Evolutionary conservation across 345 rosid species (phyloP).

Genomic region (Gossypium anomalum): DNA sequence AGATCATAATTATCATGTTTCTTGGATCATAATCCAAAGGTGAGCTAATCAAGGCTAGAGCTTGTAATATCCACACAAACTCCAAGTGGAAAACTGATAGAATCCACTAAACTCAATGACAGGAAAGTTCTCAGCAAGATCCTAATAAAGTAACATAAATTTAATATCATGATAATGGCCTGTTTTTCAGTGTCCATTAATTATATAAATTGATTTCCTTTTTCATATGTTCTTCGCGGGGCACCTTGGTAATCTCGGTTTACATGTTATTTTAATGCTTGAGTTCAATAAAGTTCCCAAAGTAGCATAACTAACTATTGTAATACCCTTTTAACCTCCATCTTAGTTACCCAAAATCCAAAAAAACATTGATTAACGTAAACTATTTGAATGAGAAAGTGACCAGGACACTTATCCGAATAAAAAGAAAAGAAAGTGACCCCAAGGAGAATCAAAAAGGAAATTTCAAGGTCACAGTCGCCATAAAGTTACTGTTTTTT

Average conservation of each 20-base stretch:
- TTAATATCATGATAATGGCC: neutral
- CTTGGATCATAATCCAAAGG: neutral
- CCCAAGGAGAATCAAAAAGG: neutral
- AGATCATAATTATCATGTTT: neutral
- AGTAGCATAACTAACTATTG: neutral
- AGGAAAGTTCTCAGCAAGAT: conserved; percentile 2
- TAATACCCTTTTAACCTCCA: neutral
- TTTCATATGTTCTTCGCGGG: neutral
- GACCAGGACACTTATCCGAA: neutral
- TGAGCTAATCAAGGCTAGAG: neutral
- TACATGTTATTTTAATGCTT: neutral
- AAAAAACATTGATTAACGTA: neutral
- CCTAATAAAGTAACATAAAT: neutral
- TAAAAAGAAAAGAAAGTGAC: neutral
- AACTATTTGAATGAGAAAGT: neutral
- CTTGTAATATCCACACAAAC: neutral
- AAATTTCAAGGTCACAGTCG: neutral
- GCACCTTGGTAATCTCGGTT: neutral
- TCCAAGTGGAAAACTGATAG: neutral
- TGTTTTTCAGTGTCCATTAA: neutral
- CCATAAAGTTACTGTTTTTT: neutral
- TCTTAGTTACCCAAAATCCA: neutral
- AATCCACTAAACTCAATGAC: conserved; percentile 3
- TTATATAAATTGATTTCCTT: neutral
- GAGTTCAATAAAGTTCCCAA: neutral